phyloP scores from a whole-genome alignment of 768 basidiomycete species.

The Pulveroboletus ravenelii region DNA sequence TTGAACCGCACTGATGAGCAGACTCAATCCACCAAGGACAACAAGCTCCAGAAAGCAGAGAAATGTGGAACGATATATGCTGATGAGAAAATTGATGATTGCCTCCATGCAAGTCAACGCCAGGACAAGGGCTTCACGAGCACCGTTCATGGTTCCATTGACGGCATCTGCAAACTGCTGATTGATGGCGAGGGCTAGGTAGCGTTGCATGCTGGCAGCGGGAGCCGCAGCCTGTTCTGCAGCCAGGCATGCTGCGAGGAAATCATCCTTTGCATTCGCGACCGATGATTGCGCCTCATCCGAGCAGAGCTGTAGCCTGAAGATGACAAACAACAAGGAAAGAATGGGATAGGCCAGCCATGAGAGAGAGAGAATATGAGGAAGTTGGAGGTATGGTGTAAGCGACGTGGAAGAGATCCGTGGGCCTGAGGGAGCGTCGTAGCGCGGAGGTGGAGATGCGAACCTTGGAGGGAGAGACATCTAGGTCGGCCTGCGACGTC shows the following conservation, averaged over 20 bases:
- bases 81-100: conserved; percentile 87
- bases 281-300: conserved; percentile 64
- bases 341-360: conserved; percentile 91
- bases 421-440: conserved; percentile 45
- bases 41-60: conserved; percentile 92
- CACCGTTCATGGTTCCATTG: conserved; percentile 73
- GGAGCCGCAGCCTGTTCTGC: conserved; percentile 79
- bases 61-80: conserved; percentile 88
- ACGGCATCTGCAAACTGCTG: conserved; percentile 72
- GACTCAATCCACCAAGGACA: conserved; percentile 71
- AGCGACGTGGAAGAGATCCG: conserved; percentile 38
- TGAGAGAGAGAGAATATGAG: conserved; percentile 78
- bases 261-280: conserved; percentile 62
- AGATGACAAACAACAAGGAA: conserved; percentile 83
- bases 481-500: conserved; percentile 38
- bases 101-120: conserved; percentile 81
- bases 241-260: conserved; percentile 82
- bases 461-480: conserved; percentile 29
- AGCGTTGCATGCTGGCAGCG: conserved; percentile 84
- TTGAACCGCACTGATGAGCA: conserved; percentile 79
- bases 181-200: conserved; percentile 81
- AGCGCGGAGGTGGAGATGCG: conserved; percentile 48
- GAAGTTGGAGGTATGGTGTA: conserved; percentile 78
- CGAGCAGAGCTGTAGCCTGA: conserved; percentile 73
- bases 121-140: conserved; percentile 67